These are phyloP conservation scores for Jaapia argillacea DNA, from an alignment of 768 basidiomycete species.

Conservation along the genomic window DNA sequence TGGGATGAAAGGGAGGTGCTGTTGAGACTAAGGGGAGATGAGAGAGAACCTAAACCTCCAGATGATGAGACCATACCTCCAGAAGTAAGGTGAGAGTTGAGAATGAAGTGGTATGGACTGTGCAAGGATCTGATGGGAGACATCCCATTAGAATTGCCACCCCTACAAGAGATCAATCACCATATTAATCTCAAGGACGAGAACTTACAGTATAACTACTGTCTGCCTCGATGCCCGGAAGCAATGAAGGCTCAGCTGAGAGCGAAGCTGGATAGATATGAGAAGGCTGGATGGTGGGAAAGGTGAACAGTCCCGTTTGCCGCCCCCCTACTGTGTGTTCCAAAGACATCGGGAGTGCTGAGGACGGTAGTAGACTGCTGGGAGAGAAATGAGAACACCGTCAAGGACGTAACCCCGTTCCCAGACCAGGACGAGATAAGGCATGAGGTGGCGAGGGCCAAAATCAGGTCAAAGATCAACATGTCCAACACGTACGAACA, in stretches of 20 bases:
- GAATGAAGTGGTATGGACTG: conserved; percentile 16
- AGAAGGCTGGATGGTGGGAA: conserved; percentile 25
- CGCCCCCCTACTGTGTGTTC: conserved; percentile 22
- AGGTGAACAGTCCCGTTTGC: conserved; percentile 9
- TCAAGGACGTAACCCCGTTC: conserved; percentile 28
- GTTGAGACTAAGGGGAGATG: not conserved
- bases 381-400: conserved; percentile 30
- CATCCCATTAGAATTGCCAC: conserved; percentile 19
- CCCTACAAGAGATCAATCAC: conserved; percentile 29
- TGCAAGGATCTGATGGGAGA: conserved; percentile 11
- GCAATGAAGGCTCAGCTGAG: conserved; percentile 17
- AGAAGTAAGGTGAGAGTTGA: not conserved
- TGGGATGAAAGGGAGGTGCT: not conserved
- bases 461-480: conserved; percentile 29
- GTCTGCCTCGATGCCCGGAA: conserved; percentile 22
- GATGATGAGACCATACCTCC: not conserved
- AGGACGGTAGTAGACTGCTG: conserved; percentile 24
- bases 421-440: conserved; percentile 31
- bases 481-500: conserved; percentile 34
- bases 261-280: conserved; percentile 23
- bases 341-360: conserved; percentile 24
- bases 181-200: conserved; percentile 28
- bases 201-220: conserved; percentile 18
- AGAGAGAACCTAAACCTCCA: not conserved
- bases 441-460: conserved; percentile 21